These are phyloP conservation scores for Phaseolus lunatus DNA, from an alignment of 306 rosid genomes.

Conservation along the genomic window DNA sequence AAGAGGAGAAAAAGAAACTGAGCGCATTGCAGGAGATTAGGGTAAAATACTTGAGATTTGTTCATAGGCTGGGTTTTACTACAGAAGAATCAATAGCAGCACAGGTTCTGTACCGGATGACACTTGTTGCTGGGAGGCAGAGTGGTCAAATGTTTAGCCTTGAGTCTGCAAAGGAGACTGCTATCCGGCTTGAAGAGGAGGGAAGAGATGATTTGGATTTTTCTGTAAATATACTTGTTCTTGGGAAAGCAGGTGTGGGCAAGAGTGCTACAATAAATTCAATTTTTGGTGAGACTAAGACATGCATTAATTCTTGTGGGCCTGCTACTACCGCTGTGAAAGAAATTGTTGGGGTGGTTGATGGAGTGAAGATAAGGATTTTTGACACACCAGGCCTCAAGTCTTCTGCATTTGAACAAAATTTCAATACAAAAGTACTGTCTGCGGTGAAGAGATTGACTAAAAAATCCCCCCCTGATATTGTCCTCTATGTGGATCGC, in stretches of 20 bases:
- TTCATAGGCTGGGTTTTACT: conserved; percentile 80
- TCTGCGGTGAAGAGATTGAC: conserved; percentile 75
- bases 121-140: conserved; percentile 78
- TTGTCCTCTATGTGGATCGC: conserved; percentile 93
- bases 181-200: conserved; percentile 81
- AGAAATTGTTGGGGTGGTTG: conserved; percentile 84
- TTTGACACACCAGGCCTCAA: conserved; percentile 95
- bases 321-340: conserved; percentile 80
- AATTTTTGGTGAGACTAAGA: conserved; percentile 85
- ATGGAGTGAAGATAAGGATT: conserved; percentile 82
- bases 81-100: conserved; percentile 82
- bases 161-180: conserved; percentile 78
- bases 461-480: conserved; percentile 82
- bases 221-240: conserved; percentile 85
- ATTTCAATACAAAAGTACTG: conserved; percentile 67
- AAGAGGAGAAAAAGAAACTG: conserved; percentile 78
- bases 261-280: conserved; percentile 98
- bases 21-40: conserved; percentile 79
- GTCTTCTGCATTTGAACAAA: conserved; percentile 80
- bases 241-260: conserved; percentile 95
- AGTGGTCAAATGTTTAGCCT: conserved; percentile 66
- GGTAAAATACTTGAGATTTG: conserved; percentile 78
- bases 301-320: conserved; percentile 75
- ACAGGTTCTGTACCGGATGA: conserved; percentile 84
- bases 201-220: conserved; percentile 66